Percentiles rank a stretch among this genome's conserved stretches.
Evolutionary conservation across 371 early-diverging fungal genomes (phyloP).

Genomic region (Chytridium lagenaria): DNA sequence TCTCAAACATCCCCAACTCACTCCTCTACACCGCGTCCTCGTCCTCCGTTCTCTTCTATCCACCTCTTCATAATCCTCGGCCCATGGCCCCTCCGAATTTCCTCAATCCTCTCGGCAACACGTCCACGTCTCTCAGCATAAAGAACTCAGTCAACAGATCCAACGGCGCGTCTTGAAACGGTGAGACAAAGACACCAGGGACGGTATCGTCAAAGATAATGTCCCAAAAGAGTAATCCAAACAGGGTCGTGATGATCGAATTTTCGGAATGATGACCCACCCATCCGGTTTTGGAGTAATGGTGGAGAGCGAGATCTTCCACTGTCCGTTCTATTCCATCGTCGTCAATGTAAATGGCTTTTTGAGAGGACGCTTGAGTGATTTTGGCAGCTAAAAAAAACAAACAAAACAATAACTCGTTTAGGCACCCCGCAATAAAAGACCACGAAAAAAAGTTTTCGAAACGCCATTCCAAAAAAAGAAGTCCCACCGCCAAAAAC

Average conservation of each 20-base stretch:
- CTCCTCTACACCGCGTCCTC: conserved; percentile 37
- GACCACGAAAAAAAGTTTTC: no score
- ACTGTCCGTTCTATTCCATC: conserved; percentile 15
- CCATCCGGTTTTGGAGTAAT: conserved; percentile 21
- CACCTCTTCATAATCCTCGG: conserved; percentile 25
- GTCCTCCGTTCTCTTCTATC: conserved; percentile 23
- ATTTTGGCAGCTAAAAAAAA: neutral
- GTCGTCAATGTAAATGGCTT: neutral
- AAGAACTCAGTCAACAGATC: conserved; percentile 51
- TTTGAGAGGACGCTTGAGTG: neutral
- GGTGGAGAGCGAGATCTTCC: conserved; percentile 37
- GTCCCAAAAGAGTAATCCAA: conserved; percentile 53
- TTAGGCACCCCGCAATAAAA: neutral
- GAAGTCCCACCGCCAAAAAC: neutral
- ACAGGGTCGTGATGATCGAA: conserved; percentile 46
- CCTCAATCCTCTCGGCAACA: conserved; percentile 35
- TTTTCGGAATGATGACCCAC: conserved; percentile 49
- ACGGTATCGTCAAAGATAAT: conserved; percentile 46
- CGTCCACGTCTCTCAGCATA: conserved; percentile 32
- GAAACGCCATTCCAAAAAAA: no score
- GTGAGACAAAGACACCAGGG: conserved; percentile 43
- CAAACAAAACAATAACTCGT: neutral
- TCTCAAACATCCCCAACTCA: conserved; percentile 41
- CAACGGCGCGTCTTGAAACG: conserved; percentile 49
- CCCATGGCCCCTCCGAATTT: no score